Conservation (phyloP, 2,329 filamentous ascomycete species). For the Paradendryphiella salina region DNA sequence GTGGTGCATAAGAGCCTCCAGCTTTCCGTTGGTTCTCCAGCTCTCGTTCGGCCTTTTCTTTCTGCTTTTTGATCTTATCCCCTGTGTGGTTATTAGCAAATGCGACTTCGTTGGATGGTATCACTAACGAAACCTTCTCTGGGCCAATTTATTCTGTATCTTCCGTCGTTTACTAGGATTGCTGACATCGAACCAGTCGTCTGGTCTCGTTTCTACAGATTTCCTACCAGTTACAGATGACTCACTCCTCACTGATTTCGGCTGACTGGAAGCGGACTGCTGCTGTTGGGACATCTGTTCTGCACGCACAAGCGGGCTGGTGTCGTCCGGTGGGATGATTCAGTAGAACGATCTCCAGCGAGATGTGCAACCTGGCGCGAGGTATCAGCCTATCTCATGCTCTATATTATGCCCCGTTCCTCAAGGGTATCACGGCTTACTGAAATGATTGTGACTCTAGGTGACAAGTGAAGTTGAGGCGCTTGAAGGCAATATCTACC, state of each 20-base stretch:
- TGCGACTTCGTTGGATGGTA: slow-evolving; percentile 7
- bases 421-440: neutral
- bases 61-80: slow-evolving; percentile 69
- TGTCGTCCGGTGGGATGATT: neutral
- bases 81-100: slow-evolving; percentile 51
- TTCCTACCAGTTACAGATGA: slow-evolving; percentile 23
- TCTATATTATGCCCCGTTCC: too few species aligned
- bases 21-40: slow-evolving; percentile 66
- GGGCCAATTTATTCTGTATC: slow-evolving; percentile 76
- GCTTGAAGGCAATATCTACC: too few species aligned
- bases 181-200: slow-evolving; percentile 71
- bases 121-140: slow-evolving; percentile 74
- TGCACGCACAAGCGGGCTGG: neutral
- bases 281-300: slow-evolving; percentile 32
- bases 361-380: too few species aligned
- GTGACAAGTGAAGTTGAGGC: neutral
- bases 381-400: neutral
- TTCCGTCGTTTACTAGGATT: slow-evolving; percentile 72
- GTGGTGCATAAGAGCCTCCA: slow-evolving; percentile 65
- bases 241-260: slow-evolving; percentile 19
- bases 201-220: slow-evolving; percentile 33
- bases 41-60: slow-evolving; percentile 67
- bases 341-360: too few species aligned
- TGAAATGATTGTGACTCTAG: neutral
- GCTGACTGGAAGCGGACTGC: slow-evolving; percentile 19